Percentiles rank a stretch among this genome's conserved stretches.
These are phyloP conservation scores for Xerocomellus dryophilus DNA, from an alignment of 768 basidiomycete species.

Conservation along the genomic window DNA sequence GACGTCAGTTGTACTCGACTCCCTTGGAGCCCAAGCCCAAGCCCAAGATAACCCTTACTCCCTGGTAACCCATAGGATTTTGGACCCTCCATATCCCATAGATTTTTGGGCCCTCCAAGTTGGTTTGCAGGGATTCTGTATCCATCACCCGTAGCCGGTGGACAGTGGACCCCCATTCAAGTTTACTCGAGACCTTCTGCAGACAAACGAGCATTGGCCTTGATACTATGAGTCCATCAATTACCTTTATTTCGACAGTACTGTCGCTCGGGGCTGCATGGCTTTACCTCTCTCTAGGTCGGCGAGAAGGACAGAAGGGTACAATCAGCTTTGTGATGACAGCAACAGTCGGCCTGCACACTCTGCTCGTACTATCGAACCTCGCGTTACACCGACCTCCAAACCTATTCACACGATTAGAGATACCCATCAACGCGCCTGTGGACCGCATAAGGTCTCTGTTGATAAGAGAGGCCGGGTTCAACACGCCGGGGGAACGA, in stretches of 20 bases:
- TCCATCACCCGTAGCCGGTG: too few species aligned
- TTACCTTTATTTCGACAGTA: constrained; percentile 11
- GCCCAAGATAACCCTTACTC: too few species aligned
- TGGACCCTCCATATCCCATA: too few species aligned
- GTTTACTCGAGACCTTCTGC: neutral
- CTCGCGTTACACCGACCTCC: constrained; percentile 40
- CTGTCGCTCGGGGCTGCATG: constrained; percentile 18
- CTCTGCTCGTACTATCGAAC: constrained; percentile 15
- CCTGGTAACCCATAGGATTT: too few species aligned
- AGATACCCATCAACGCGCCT: constrained; percentile 52
- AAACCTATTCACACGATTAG: constrained; percentile 60
- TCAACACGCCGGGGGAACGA: constrained; percentile 24
- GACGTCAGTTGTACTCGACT: too few species aligned
- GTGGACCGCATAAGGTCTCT: constrained; percentile 49
- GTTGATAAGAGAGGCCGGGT: constrained; percentile 42
- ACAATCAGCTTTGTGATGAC: constrained; percentile 4
- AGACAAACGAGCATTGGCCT: too few species aligned
- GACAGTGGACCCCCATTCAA: neutral
- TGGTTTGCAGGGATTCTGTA: too few species aligned
- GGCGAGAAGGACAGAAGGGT: constrained; percentile 1
- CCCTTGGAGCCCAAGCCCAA: too few species aligned
- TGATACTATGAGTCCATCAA: constrained; percentile 3
- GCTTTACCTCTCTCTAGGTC: constrained; percentile 14
- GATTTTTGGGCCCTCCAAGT: too few species aligned
- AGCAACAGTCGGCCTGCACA: constrained; percentile 14